Evolutionary conservation across 495 filamentous ascomycete species (phyloP), one percentile per base, ranked within the genome.

Genomic region (Xylaria castorea): DNA sequence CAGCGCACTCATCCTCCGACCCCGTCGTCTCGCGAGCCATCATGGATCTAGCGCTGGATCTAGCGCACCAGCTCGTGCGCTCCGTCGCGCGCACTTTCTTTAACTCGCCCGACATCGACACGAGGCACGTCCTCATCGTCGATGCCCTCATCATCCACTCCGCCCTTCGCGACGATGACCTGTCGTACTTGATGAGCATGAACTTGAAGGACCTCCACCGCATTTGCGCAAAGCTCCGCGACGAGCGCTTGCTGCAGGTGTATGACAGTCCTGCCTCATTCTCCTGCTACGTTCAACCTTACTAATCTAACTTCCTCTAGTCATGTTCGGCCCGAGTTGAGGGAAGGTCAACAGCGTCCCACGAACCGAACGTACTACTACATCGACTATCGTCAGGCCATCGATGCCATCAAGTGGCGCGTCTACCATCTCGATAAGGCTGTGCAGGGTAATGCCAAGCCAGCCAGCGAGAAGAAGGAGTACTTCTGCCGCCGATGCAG

Each of bases 381-480:
- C 83, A 93, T 99, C 82, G 94, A 97, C 77, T 94, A 96, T 76
- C 94, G 95, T 66, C 93, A 92, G 48, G 93, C 94, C 68, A 92
- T 99, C 80, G 96, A 99, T 81, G 94, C 94, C 18, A 94, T 97
- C 85, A 99, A 99, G 77, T 99, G 92, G 85, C 91, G 93, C 74
- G 91, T 97, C 66, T 93, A 94, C 79, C 89, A 89, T 63, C 85
- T 97, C 70, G 93, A 93, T 66, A 92, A 94, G 78, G 90, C 89
- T 27, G 94, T 98, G 73, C 94, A 97, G 79, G 87, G 89, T 18
- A 90, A 92, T 70, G 92, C 93, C 68, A 90, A 91, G 38, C 93
- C 93, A 1, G 90, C 88, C 36, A 89, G 91, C 40, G 97, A 98
- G 79, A 90, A 91, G 75, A 97, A 97, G 81, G 95, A 97, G 78